A percentile compares a stretch with the other conserved stretches of the same genome.
Evolutionary conservation across 2,329 filamentous ascomycete genomes (phyloP).

Genomic region (Nemania bipapillata): DNA sequence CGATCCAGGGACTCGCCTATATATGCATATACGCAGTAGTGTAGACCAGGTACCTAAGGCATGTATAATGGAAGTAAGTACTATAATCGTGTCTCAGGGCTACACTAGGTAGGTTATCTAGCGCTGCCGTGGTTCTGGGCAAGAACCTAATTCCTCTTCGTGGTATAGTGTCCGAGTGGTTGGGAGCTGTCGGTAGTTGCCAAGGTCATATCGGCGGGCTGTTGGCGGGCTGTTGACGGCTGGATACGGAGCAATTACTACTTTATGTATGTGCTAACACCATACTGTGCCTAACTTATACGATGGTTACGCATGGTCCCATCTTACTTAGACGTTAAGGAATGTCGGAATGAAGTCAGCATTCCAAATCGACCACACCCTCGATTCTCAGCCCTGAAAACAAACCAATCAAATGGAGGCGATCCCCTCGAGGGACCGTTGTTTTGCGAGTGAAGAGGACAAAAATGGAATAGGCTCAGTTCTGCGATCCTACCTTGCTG

Average conservation of each 20-base stretch:
- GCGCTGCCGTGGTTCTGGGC: too few relatives aligned
- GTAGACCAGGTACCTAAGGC: too few relatives aligned
- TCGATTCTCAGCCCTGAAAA: conserved; percentile 23
- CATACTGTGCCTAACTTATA: not conserved
- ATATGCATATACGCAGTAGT: not conserved
- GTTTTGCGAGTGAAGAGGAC: conserved; percentile 6
- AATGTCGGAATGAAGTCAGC: conserved; percentile 30
- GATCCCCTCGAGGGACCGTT: conserved; percentile 4
- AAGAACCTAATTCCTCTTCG: not conserved
- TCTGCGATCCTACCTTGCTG: conserved; percentile 16
- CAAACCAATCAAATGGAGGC: conserved; percentile 22
- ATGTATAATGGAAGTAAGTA: too few relatives aligned
- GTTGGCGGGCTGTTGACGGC: not conserved
- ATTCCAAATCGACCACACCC: conserved; percentile 36
- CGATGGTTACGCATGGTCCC: conserved; percentile 5
- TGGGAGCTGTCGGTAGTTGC: not conserved
- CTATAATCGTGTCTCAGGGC: too few relatives aligned
- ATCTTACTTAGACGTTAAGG: conserved; percentile 3
- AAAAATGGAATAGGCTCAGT: conserved; percentile 26
- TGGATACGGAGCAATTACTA: not conserved
- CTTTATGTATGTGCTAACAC: not conserved
- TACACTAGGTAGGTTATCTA: not conserved
- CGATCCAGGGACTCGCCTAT: not conserved
- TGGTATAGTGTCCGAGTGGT: not conserved
- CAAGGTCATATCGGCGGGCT: too few relatives aligned